Evolutionary conservation across 352 stramenopile species (phyloP).

Genomic region (Phytophthora lateralis): DNA sequence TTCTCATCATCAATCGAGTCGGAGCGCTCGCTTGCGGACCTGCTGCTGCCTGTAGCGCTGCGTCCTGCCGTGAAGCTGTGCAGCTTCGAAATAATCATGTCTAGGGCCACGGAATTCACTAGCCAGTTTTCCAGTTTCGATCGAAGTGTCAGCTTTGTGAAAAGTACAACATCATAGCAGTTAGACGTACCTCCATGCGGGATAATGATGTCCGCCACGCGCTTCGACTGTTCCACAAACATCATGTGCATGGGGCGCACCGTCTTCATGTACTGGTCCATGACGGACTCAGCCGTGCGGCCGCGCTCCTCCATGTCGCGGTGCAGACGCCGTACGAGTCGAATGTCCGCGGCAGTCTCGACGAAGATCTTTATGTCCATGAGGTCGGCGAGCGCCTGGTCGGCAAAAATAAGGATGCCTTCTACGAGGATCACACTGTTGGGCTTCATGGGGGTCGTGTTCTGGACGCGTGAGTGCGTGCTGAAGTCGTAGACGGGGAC

Average conservation of each 20-base stretch:
- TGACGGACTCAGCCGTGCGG: slow-evolving; percentile 93
- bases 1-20: slow-evolving; percentile 53
- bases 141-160: too few relatives aligned
- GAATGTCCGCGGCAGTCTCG: slow-evolving; percentile 94
- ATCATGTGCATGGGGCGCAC: slow-evolving; percentile 98
- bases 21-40: slow-evolving; percentile 48
- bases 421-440: slow-evolving; percentile 96
- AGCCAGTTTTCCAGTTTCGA: too few relatives aligned
- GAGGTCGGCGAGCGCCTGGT: slow-evolving; percentile 87
- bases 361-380: slow-evolving; percentile 99
- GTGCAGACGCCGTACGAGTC: slow-evolving; percentile 92
- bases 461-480: slow-evolving; percentile 89
- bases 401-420: slow-evolving; percentile 96
- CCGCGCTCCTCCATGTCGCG: slow-evolving; percentile 95
- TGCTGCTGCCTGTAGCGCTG: slow-evolving; percentile 46
- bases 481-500: slow-evolving; percentile 96
- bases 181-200: slow-evolving; percentile 68
- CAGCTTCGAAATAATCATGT: slow-evolving; percentile 93
- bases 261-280: slow-evolving; percentile 97
- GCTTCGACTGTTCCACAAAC: slow-evolving; percentile 98
- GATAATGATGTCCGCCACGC: slow-evolving; percentile 95
- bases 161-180: too few relatives aligned
- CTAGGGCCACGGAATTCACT: slow-evolving; percentile 92
- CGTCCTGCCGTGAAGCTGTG: slow-evolving; percentile 70
- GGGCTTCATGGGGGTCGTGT: slow-evolving; percentile 81